Conservation (phyloP, 164 flowering plant species). For the Vitis vinifera region ASM3070453v1 NC_081816.1:5575501-5576000, state of each 20-base stretch:
- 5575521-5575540: slow-evolving; percentile 87
- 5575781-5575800: slow-evolving; percentile 68
- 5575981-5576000: slow-evolving; percentile 76
- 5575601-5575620: slow-evolving; percentile 57
- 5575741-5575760: slow-evolving; percentile 53
- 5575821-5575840: slow-evolving; percentile 57
- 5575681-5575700: slow-evolving; percentile 89
- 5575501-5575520: slow-evolving; percentile 96
- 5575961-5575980: slow-evolving; percentile 71
- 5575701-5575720: slow-evolving; percentile 81
- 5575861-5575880: slow-evolving; percentile 82
- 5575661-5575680: slow-evolving; percentile 80
- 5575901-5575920: slow-evolving; percentile 74
- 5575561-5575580: slow-evolving; percentile 80
- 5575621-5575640: slow-evolving; percentile 50
- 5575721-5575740: slow-evolving; percentile 54
- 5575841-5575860: slow-evolving; percentile 61
- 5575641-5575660: slow-evolving; percentile 58
- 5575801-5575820: slow-evolving; percentile 60
- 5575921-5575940: slow-evolving; percentile 83
- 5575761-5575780: slow-evolving; percentile 70
- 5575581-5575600: slow-evolving; percentile 76
- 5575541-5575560: slow-evolving; percentile 84
- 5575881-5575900: slow-evolving; percentile 94
- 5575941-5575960: slow-evolving; percentile 96